Evolutionary conservation across 2,329 filamentous ascomycete species (phyloP), one percentile per base, ranked within the genome.

Genomic region (Ilyonectria robusta): DNA sequence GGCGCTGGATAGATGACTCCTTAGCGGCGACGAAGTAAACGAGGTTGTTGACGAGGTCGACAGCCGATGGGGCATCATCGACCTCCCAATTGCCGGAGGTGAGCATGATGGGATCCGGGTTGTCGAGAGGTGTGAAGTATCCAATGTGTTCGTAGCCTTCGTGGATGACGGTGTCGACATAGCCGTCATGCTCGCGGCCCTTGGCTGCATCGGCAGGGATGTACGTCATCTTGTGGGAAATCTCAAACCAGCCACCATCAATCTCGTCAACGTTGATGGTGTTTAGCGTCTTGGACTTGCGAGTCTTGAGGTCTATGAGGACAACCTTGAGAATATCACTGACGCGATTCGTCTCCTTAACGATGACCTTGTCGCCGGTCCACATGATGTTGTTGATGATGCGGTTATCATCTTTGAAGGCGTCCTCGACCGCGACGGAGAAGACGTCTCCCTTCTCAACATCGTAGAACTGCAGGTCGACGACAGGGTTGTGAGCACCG

Each of bases 241-340:
- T 94, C 81, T 99, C 96, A 75, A 98, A 95, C 96, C 96, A 99
- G 37, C 96, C 97, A 23, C 95, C 95, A 78, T 99, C 96, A n/a
- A 98, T 85, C 64, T 92, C 87, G 70, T 90, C 89, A 55, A 98
- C 90, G 79, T 99, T 90, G 55, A 93, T 88, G 21, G 91, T 92
- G 70, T 95, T 88, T 54, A 98, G 90, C 1, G 93, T 92, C 79
- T 92, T 93, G 33, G 94, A 95, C 21, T 88, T 90, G 54, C 94
- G 91, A 3, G 86, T 83, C 23, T 84, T 82, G 6, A 96, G 93
- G 77, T 99, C 94, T 62, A 98, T 90, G 6, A 98, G 85, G 7
- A 97, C 90, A 29, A 98, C 91, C 70, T 93, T 94, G 78, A 98
- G 87, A n/a, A 94, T 81, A 76, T 98, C 95, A 78, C 95, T 97